A percentile compares a stretch with the other conserved stretches of the same genome.
Conservation (phyloP, 495 filamentous ascomycete genomes). For the Pyrenula massariospora region DNA sequence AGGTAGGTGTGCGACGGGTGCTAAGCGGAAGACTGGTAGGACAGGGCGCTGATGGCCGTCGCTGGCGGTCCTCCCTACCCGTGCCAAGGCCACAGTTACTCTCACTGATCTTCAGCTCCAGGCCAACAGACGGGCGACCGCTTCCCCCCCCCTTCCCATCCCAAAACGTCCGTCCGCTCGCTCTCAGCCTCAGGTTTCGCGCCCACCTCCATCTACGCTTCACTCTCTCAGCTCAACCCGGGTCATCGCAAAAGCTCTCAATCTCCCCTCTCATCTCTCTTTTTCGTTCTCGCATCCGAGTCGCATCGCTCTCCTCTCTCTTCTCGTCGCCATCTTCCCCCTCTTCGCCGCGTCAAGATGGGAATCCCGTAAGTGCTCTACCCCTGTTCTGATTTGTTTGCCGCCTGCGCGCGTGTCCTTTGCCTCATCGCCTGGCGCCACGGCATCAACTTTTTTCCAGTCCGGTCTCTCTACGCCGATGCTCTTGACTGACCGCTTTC, state of each 20-base stretch:
- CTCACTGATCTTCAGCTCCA: background rate
- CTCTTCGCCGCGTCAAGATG: conserved; percentile 33
- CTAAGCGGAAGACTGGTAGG: no score
- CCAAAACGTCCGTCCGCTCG: background rate
- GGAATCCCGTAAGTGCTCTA: conserved; percentile 63
- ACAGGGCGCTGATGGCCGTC: no score
- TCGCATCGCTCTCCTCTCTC: background rate
- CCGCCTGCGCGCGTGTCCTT: conserved; percentile 15
- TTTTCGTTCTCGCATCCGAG: background rate
- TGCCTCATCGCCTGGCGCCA: conserved; percentile 11
- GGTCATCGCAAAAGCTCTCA: background rate
- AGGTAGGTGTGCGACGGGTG: no score
- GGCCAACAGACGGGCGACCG: no score
- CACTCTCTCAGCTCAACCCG: background rate
- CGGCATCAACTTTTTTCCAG: conserved; percentile 1
- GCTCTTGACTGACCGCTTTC: background rate
- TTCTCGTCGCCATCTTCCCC: background rate
- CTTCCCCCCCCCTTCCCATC: no score
- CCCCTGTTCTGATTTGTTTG: conserved; percentile 7
- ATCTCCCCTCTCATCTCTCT: background rate
- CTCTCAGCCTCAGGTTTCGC: background rate
- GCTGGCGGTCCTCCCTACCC: no score
- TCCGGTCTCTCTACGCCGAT: background rate
- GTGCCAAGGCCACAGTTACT: background rate
- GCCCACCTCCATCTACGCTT: background rate